Evolutionary conservation across 225 moss, liverwort and hornwort species (phyloP).

Genomic region (Rhytidiadelphus loreus): DNA sequence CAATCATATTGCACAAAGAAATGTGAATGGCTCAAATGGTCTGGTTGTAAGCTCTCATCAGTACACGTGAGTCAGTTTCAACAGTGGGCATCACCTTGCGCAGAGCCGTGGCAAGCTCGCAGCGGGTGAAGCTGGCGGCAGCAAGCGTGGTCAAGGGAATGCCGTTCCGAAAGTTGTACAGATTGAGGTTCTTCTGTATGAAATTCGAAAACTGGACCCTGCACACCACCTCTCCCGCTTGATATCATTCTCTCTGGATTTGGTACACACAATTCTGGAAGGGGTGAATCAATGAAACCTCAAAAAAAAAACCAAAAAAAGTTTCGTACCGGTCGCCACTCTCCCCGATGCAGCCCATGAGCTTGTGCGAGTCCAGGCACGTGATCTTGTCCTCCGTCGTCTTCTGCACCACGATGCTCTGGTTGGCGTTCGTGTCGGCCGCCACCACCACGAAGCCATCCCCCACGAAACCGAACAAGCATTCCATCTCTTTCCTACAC

Average conservation of each 20-base stretch:
- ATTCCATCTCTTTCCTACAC: constrained; percentile 21
- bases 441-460: constrained; percentile 30
- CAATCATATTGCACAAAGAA: too few relatives aligned
- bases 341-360: constrained; percentile 39
- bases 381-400: constrained; percentile 46
- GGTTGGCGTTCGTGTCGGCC: constrained; percentile 24
- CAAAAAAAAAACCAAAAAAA: too few relatives aligned
- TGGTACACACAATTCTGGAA: background rate
- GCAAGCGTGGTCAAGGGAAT: constrained; percentile 26
- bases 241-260: background rate
- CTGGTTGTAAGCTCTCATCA: too few relatives aligned
- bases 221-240: background rate
- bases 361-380: constrained; percentile 35
- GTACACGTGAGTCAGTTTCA: background rate
- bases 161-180: constrained; percentile 40
- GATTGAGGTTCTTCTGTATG: constrained; percentile 36
- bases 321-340: constrained; percentile 25
- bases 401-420: constrained; percentile 49
- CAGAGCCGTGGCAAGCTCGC: constrained; percentile 41
- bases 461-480: constrained; percentile 36
- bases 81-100: constrained; percentile 25
- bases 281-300: background rate
- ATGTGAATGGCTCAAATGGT: too few relatives aligned
- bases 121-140: constrained; percentile 34
- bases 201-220: constrained; percentile 43